Percentiles rank a stretch among this genome's conserved stretches.
Evolutionary conservation across 2,329 filamentous ascomycete species (phyloP).

Genomic region (Cryphonectria japonica): DNA sequence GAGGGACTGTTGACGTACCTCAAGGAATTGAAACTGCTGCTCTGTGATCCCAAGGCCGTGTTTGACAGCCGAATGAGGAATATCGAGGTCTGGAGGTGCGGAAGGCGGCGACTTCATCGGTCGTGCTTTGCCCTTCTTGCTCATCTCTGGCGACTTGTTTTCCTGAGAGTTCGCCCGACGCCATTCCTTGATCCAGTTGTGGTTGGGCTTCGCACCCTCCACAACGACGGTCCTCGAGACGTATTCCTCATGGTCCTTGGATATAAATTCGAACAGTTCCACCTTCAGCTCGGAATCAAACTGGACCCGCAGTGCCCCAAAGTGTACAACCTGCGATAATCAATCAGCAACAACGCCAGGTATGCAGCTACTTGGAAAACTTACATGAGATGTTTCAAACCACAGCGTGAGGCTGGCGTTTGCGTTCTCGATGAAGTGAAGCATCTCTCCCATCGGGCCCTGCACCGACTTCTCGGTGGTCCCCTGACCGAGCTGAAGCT

Average conservation of each 20-base stretch:
- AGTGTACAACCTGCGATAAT: constrained; percentile 23
- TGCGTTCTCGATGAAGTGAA: constrained; percentile 72
- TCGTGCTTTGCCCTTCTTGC: constrained; percentile 66
- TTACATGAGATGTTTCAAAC: constrained; percentile 82
- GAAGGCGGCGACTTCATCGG: constrained; percentile 62
- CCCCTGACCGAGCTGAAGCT: constrained; percentile 78
- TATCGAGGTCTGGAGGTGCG: constrained; percentile 62
- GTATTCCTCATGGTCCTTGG: constrained; percentile 79
- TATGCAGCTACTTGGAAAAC: constrained; percentile 37
- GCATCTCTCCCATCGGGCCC: constrained; percentile 52
- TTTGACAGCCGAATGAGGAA: constrained; percentile 63
- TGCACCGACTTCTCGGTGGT: constrained; percentile 59
- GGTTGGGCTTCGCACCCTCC: constrained; percentile 62
- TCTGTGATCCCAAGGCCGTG: constrained; percentile 61
- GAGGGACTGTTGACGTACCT: constrained; percentile 49
- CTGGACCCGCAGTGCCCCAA: constrained; percentile 76
- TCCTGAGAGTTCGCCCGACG: constrained; percentile 61
- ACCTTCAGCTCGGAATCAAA: constrained; percentile 82
- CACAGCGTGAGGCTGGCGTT: constrained; percentile 86
- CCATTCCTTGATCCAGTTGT: constrained; percentile 70
- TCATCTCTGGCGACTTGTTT: constrained; percentile 67
- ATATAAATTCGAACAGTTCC: constrained; percentile 82
- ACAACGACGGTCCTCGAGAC: constrained; percentile 71
- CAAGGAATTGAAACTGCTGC: constrained; percentile 66
- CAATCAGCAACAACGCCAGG: constrained; percentile 1